phyloP scores from a whole-genome alignment of 148 eudicot species.

The Tetragonia tetragonoides region DNA sequence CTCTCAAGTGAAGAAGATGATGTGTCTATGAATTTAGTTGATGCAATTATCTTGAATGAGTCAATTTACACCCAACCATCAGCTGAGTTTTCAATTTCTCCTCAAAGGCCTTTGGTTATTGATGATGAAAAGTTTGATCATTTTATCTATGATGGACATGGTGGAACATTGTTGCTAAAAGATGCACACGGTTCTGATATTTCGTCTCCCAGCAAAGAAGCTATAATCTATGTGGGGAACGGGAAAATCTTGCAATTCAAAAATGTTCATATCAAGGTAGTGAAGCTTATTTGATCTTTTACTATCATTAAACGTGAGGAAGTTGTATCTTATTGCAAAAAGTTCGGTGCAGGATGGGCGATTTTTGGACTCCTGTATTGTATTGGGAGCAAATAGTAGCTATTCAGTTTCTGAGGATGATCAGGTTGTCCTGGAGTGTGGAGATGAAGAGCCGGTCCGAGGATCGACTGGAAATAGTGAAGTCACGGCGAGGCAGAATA shows the following conservation, averaged over 20 bases:
- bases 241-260: conserved; percentile 79
- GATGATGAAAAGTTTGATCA: conserved; percentile 72
- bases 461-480: conserved; percentile 32
- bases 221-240: conserved; percentile 71
- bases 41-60: conserved; percentile 66
- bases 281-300: background rate
- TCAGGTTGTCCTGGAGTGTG: conserved; percentile 53
- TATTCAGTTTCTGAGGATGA: conserved; percentile 77
- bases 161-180: conserved; percentile 68
- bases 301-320: conserved; percentile 1
- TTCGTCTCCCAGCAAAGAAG: conserved; percentile 59
- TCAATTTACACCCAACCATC: conserved; percentile 57
- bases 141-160: conserved; percentile 82
- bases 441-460: conserved; percentile 34
- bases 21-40: conserved; percentile 41
- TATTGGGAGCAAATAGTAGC: conserved; percentile 72
- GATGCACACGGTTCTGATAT: conserved; percentile 58
- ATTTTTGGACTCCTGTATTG: conserved; percentile 77
- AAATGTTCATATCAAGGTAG: conserved; percentile 77
- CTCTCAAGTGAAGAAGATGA: conserved; percentile 69
- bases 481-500: conserved; percentile 35
- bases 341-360: conserved; percentile 62
- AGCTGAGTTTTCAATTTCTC: conserved; percentile 62
- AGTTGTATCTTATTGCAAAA: conserved; percentile 2
- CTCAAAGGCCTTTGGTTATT: conserved; percentile 69